Evolutionary conservation across 495 filamentous ascomycete species (phyloP).

Genomic region (Penicillium cinerascens): DNA sequence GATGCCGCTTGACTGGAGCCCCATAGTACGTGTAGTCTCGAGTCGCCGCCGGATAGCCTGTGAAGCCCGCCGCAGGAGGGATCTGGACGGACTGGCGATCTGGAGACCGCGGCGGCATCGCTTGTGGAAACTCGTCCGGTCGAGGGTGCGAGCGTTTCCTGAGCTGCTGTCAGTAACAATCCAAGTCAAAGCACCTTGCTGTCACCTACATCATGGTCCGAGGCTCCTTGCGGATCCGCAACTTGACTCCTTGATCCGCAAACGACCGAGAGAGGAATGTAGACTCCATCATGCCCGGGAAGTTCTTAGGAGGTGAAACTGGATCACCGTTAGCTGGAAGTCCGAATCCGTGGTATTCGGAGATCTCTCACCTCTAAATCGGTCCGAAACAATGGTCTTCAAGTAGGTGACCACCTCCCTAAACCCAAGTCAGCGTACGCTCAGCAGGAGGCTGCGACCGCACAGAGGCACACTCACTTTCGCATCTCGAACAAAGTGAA

Average conservation of each 20-base stretch:
- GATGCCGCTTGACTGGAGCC: constrained; percentile 38
- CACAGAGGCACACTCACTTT: constrained; percentile 48
- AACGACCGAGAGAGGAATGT: constrained; percentile 90
- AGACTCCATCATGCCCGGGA: constrained; percentile 84
- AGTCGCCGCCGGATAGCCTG: constrained; percentile 34
- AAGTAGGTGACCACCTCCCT: constrained; percentile 60
- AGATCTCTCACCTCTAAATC: constrained; percentile 61
- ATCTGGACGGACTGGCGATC: constrained; percentile 43
- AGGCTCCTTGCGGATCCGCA: constrained; percentile 85
- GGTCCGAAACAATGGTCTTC: constrained; percentile 66
- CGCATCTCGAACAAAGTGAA: constrained; percentile 87
- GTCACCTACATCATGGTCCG: constrained; percentile 53
- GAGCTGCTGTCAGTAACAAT: constrained; percentile 6
- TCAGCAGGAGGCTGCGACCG: constrained; percentile 1
- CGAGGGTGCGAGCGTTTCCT: constrained; percentile 42
- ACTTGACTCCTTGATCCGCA: constrained; percentile 88
- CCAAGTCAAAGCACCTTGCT: not conserved
- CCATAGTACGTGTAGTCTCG: constrained; percentile 40
- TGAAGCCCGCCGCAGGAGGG: constrained; percentile 26
- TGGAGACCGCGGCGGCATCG: constrained; percentile 39
- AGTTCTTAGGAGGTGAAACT: constrained; percentile 76
- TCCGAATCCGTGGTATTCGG: not conserved
- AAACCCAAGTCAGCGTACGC: constrained; percentile 4
- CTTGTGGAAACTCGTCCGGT: constrained; percentile 38
- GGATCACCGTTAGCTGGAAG: not conserved